Conservation (phyloP, 768 basidiomycete genomes). For the Cytidiella melzeri region DNA sequence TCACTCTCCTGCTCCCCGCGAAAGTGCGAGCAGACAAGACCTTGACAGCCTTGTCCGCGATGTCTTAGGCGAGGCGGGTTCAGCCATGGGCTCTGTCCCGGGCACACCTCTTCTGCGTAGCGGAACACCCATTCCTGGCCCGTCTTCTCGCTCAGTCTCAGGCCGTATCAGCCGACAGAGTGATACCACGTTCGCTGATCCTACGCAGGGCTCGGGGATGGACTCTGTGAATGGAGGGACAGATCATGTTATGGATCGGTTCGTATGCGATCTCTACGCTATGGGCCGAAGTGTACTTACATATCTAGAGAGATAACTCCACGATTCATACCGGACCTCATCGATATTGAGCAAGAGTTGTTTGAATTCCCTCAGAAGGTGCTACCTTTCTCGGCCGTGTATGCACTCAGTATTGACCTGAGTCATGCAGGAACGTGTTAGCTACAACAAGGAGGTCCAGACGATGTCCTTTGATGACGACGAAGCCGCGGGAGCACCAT, state of each 20-base stretch:
- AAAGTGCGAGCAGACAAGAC: neutral
- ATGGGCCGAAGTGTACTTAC: neutral
- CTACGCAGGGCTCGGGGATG: conserved; percentile 39
- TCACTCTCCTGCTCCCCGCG: neutral
- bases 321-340: conserved; percentile 66
- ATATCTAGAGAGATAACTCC: conserved; percentile 51
- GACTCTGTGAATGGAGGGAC: conserved; percentile 48
- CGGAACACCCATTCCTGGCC: conserved; percentile 29
- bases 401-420: neutral
- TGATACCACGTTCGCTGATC: conserved; percentile 48
- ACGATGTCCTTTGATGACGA: conserved; percentile 63
- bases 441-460: conserved; percentile 82
- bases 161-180: conserved; percentile 69
- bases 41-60: neutral
- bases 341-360: conserved; percentile 85
- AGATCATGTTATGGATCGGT: conserved; percentile 70
- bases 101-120: conserved; percentile 54
- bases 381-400: neutral
- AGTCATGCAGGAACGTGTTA: conserved; percentile 57
- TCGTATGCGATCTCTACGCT: conserved; percentile 17
- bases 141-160: conserved; percentile 36
- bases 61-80: neutral
- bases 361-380: conserved; percentile 89
- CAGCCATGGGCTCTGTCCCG: conserved; percentile 42
- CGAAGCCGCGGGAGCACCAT: conserved; percentile 9